Percentiles rank a stretch among this genome's conserved stretches.
These are phyloP conservation scores for Saccharomyces eubayanus DNA, from an alignment of 805 yeast genomes.

Conservation along the genomic window DNA sequence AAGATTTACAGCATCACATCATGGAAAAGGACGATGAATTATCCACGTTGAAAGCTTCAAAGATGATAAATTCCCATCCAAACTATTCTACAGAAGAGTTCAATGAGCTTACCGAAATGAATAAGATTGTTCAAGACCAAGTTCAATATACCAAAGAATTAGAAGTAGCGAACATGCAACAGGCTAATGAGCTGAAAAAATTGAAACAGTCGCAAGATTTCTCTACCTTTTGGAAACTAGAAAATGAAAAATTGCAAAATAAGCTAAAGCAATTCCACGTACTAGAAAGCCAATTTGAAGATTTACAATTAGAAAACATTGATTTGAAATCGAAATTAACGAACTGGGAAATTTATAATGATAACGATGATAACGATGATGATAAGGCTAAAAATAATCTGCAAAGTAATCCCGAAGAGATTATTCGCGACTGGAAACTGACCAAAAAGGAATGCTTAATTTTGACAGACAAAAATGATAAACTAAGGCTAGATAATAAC, in stretches of 20 bases:
- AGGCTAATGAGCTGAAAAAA: constrained; percentile 43
- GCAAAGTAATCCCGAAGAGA: constrained; percentile 24
- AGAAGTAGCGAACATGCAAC: constrained; percentile 46
- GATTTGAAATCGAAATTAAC: constrained; percentile 40
- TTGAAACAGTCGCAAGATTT: constrained; percentile 31
- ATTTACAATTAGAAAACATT: constrained; percentile 43
- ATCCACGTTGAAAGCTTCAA: constrained; percentile 25
- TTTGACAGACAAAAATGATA: constrained; percentile 29
- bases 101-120: constrained; percentile 30
- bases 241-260: constrained; percentile 30
- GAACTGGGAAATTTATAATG: constrained; percentile 39
- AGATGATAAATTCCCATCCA: constrained; percentile 31
- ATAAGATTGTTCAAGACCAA: constrained; percentile 35
- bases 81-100: constrained; percentile 27
- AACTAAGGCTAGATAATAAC: constrained; percentile 18
- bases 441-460: constrained; percentile 35
- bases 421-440: constrained; percentile 34
- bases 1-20: constrained; percentile 14
- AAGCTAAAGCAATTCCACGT: constrained; percentile 36
- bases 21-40: constrained; percentile 23
- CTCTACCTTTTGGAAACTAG: constrained; percentile 19
- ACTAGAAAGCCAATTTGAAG: constrained; percentile 39
- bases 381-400: constrained; percentile 1
- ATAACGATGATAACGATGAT: constrained; percentile 24
- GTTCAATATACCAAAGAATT: constrained; percentile 37